phyloP scores from a whole-genome alignment of 495 filamentous ascomycete species.

The Aspergillus mulundensis region DNA sequence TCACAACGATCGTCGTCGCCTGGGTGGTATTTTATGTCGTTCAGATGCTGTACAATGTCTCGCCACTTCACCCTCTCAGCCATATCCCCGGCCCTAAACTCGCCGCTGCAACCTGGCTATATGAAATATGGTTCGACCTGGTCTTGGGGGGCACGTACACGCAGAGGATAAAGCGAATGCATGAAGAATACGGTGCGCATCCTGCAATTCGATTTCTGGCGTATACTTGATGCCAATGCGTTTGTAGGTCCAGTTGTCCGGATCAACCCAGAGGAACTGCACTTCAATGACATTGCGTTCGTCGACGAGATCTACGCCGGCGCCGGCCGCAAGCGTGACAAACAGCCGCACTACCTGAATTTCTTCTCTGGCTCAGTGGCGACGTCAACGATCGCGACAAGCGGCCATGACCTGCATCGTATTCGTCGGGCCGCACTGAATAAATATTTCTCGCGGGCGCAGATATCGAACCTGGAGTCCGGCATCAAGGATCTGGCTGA shows the following conservation, averaged over 20 bases:
- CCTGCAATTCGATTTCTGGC: too few relatives aligned
- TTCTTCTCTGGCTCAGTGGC: neutral
- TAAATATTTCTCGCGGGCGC: neutral
- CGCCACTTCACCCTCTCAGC: neutral
- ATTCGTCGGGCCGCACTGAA: neutral
- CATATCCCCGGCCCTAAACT: neutral
- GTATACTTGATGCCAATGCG: too few relatives aligned
- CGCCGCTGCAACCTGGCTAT: neutral
- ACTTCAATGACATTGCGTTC: neutral
- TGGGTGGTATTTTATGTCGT: neutral
- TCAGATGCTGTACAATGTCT: neutral
- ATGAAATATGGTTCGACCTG: neutral
- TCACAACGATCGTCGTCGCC: neutral
- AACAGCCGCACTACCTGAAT: neutral
- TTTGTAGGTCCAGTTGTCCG: neutral
- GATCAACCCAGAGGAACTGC: neutral
- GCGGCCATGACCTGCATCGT: neutral
- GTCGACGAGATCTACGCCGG: neutral
- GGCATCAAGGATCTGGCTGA: neutral
- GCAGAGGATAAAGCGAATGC: neutral
- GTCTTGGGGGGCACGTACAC: neutral
- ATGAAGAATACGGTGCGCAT: neutral
- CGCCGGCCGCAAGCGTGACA: neutral
- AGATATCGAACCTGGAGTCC: neutral
- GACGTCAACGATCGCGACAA: neutral